Evolutionary conservation across 768 basidiomycete genomes (phyloP), one percentile per base, ranked within the genome.

Genomic region (Chalciporus pseudorubinellus): DNA sequence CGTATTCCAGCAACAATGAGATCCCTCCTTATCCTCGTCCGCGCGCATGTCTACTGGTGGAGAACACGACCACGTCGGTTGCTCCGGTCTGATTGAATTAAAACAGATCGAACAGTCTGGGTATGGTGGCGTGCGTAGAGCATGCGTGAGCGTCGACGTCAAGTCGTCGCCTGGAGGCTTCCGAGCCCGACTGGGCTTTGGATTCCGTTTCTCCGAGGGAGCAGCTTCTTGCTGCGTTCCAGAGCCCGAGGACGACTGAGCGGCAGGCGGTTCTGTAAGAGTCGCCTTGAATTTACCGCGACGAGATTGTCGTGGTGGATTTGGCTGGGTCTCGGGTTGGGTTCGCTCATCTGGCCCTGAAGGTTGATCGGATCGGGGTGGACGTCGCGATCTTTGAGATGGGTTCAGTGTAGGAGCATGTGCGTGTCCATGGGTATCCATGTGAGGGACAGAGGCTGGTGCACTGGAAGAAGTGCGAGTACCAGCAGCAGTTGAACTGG

Each of bases 1-100:
- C 24, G 24, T 3, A 24, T 7, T 24, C 24, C 24, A 24, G 24
- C 3, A 7, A 7, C 24, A 24, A 24, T 24, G 24, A 24, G 24
- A 24, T 24, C 56, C 67, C 22, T 62, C 55, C 29, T 57, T 56
- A 46, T 48, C 53, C 58, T 65, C 51, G 51, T 40, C 56, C 39
- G 31, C 13, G 12, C 1, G 34, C 26, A 46, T 12, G 26, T 22
- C 33, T 11, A 21, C 21, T 0, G 79, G 76, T 3, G 87, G 84
- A 9, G 86, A 84, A 67, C 95, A 98, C 0, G 90, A 93, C 90
- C 93, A 95, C 1, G 85, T 91, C 4, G 82, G 78, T 49, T 95
- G 85, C 3, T 80, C 80, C 2, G 92, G 92, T 29, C 83, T 80
- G 39, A 98, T 84, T 0, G 84, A 56, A 29, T 79, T 81, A 68